Evolutionary conservation across 2,329 filamentous ascomycete genomes (phyloP), one percentile per base, ranked within the genome.

Genomic region (Bretziella fagacearum): DNA sequence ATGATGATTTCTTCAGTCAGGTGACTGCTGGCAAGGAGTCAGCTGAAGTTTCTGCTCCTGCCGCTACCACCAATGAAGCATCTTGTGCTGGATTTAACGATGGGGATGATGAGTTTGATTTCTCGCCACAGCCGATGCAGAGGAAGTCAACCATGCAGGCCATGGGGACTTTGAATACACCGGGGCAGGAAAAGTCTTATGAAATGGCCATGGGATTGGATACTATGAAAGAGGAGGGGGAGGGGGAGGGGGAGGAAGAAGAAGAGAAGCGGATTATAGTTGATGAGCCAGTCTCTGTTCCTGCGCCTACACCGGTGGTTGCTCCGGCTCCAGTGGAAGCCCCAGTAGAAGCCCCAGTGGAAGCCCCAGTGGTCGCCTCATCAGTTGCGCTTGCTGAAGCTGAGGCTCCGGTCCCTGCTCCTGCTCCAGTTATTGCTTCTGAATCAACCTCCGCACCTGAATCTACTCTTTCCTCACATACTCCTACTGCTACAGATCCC

Each of bases 121-220:
- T 56, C 1, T 54, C n/a, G n/a, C n/a, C n/a, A n/a, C n/a, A n/a
- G n/a, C n/a, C n/a, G n/a, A n/a, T 84, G n/a, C 69, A 77, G 53
- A 71, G 80, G 48, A 84, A 84, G 58, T 80, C 77, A 17, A 85
- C 81, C 0, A 68, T 71, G 55, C 75, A 84, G 59, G 78, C 80
- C 1, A 62, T 84, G 49, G 64, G 68, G 22, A 66, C 68, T 1
- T 55, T 75, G 51, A 60, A 68, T 20, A n/a, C n/a, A n/a, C n/a
- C n/a, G 35, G 6, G 15, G 15, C 30, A 8, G 17, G 13, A 10
- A n/a, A n/a, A n/a, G n/a, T n/a, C n/a, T n/a, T n/a, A n/a, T n/a
- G n/a, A n/a, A n/a, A 37, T n/a, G 18, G 4, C n/a, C 26, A 7
- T 33, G 20, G 20, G 23, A 22, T 25, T 36, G 17, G 58, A 63